Evolutionary conservation across 345 rosid genomes (phyloP).

Genomic region (Hirschfeldia incana): DNA sequence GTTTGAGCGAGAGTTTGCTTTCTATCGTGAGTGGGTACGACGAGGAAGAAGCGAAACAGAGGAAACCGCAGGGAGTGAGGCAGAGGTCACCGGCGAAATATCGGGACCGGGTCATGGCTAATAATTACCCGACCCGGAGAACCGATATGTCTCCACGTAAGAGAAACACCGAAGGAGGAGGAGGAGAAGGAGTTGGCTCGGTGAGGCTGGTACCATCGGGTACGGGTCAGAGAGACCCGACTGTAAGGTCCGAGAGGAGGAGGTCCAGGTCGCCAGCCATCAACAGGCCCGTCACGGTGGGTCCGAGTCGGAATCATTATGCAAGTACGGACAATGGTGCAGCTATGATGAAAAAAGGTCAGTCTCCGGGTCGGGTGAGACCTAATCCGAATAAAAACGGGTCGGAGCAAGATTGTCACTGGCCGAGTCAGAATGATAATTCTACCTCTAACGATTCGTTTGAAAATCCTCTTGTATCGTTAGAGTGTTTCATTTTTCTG

Average conservation of each 20-base stretch:
- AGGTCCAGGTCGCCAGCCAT: conserved; percentile 70
- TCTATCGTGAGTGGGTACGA: conserved; percentile 32
- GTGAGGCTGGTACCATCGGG: conserved; percentile 41
- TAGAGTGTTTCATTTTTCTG: conserved; percentile 91
- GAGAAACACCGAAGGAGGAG: conserved; percentile 34
- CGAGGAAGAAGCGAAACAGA: conserved; percentile 41
- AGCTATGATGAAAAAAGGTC: conserved; percentile 48
- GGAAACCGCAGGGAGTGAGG: conserved; percentile 8
- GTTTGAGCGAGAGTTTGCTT: conserved; percentile 38
- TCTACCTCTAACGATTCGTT: conserved; percentile 51
- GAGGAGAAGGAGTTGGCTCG: conserved; percentile 29
- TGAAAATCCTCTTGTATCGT: conserved; percentile 79
- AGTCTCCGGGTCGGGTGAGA: conserved; percentile 67
- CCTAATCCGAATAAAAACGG: conserved; percentile 34
- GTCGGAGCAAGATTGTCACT: conserved; percentile 28
- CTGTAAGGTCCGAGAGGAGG: conserved; percentile 59
- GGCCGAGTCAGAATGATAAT: neutral
- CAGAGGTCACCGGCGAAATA: conserved; percentile 40
- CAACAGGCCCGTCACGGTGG: conserved; percentile 49
- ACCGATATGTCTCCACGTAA: conserved; percentile 56
- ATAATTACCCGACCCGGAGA: conserved; percentile 45
- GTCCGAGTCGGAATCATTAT: neutral
- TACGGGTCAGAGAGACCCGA: conserved; percentile 48
- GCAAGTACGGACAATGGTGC: conserved; percentile 37
- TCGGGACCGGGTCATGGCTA: conserved; percentile 32